A percentile compares a stretch with the other conserved stretches of the same genome.
Evolutionary conservation across 202 grass and related monocot genomes (phyloP).

Genomic region (Dendrocalamus latiflorus): DNA sequence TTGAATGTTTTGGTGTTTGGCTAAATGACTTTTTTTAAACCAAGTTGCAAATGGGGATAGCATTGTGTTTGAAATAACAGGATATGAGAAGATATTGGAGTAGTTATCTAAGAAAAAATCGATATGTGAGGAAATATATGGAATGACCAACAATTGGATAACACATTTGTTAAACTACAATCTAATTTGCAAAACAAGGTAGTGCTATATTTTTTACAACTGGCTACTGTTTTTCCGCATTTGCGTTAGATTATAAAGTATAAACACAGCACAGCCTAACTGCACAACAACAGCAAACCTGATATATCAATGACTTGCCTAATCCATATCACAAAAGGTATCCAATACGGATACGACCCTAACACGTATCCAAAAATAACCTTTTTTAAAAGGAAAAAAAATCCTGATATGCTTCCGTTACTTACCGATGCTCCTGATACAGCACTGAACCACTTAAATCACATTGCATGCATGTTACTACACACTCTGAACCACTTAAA

Average conservation of each 20-base stretch:
- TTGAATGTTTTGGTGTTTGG: background rate
- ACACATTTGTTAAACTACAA: background rate
- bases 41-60: background rate
- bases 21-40: background rate
- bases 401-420: background rate
- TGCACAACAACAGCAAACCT: background rate
- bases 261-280: too few species aligned
- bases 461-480: background rate
- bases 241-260: background rate
- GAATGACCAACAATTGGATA: background rate
- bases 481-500: too few species aligned
- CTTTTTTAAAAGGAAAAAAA: background rate
- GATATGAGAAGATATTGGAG: background rate
- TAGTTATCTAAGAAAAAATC: background rate
- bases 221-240: background rate
- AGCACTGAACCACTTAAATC: background rate
- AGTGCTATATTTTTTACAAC: background rate
- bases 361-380: background rate
- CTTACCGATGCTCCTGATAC: background rate
- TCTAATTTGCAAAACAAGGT: background rate
- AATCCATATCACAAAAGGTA: background rate
- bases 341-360: background rate
- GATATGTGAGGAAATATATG: background rate
- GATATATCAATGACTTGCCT: too few species aligned
- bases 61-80: background rate